These are phyloP conservation scores for Pseudevernia furfuracea DNA, from an alignment of 495 filamentous ascomycete genomes.

Conservation along the genomic window DNA sequence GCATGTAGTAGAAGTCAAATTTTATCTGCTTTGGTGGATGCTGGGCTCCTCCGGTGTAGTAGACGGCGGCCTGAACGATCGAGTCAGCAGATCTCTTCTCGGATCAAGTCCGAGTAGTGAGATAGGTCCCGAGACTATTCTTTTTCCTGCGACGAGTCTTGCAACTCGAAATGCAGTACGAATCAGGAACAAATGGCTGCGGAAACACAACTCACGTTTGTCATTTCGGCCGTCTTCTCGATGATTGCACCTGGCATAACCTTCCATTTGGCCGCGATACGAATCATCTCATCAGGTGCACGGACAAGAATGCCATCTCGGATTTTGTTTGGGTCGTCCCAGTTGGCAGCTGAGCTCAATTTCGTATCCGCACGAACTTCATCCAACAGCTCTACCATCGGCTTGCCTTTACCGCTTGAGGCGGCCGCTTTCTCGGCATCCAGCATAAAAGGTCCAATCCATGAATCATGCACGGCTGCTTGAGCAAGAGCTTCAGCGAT, in stretches of 20 bases:
- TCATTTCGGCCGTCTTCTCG: conserved; percentile 70
- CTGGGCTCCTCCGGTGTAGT: conserved; percentile 55
- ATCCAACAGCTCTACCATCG: conserved; percentile 51
- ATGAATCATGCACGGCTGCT: conserved; percentile 53
- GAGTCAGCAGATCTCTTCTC: not conserved
- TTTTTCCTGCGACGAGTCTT: not conserved
- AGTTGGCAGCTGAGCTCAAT: conserved; percentile 42
- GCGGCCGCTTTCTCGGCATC: conserved; percentile 46
- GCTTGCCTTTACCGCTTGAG: conserved; percentile 35
- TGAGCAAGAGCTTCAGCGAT: conserved; percentile 75
- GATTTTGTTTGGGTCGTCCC: conserved; percentile 54
- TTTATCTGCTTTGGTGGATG: conserved; percentile 55
- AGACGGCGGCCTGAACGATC: conserved; percentile 31
- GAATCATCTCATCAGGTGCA: conserved; percentile 55
- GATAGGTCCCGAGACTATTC: not conserved
- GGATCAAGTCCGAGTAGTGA: not conserved
- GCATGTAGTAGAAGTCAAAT: conserved; percentile 80
- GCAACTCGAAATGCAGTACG: not conserved
- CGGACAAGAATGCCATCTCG: conserved; percentile 56
- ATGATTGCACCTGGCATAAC: conserved; percentile 56
- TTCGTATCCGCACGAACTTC: conserved; percentile 49
- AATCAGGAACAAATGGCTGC: not conserved
- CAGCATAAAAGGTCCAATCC: conserved; percentile 43
- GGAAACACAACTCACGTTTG: conserved; percentile 47
- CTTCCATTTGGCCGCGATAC: conserved; percentile 49